Percentiles rank a stretch among this genome's conserved stretches.
Conservation (phyloP, 805 yeast species). For the Wickerhamiella cacticola region DNA sequence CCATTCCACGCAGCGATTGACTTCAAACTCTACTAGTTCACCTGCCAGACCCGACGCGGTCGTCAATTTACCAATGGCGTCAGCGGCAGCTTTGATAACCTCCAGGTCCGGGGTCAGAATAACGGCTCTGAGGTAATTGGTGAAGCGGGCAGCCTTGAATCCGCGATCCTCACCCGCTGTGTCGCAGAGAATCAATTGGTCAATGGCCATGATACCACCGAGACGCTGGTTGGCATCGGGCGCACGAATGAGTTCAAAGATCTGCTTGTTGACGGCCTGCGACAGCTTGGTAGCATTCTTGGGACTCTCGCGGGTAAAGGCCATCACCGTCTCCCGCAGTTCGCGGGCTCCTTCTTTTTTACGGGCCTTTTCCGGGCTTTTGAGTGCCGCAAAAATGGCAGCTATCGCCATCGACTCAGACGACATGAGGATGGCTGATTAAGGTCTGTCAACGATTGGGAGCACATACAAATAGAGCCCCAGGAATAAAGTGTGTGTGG, state of each 20-base stretch:
- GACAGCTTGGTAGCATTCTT: constrained; percentile 74
- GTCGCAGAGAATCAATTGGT: constrained; percentile 73
- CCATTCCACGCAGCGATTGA: constrained; percentile 83
- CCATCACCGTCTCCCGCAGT: constrained; percentile 52
- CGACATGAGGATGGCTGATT: constrained; percentile 19
- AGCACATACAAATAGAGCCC: background rate
- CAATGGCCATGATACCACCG: constrained; percentile 88
- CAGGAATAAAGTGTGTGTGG: too few species aligned
- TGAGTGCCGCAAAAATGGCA: constrained; percentile 24
- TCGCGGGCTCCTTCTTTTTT: constrained; percentile 50
- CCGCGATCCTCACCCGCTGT: constrained; percentile 65
- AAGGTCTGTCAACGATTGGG: background rate
- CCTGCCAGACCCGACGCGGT: constrained; percentile 80
- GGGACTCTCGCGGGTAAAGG: constrained; percentile 66
- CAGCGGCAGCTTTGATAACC: constrained; percentile 78
- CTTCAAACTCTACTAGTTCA: constrained; percentile 86
- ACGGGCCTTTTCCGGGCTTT: constrained; percentile 23
- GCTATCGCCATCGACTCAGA: constrained; percentile 24
- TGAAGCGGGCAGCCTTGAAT: constrained; percentile 77
- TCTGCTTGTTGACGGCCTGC: constrained; percentile 73
- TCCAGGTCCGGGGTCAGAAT: constrained; percentile 72
- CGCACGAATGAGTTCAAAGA: constrained; percentile 73
- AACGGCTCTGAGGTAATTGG: constrained; percentile 73
- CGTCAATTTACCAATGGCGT: constrained; percentile 78
- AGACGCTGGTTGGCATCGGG: constrained; percentile 58